Percentiles rank a stretch among this genome's conserved stretches.
These are phyloP conservation scores for Fusarium sp. DNA, from an alignment of 2,329 filamentous ascomycete species.

Conservation along the genomic window DNA sequence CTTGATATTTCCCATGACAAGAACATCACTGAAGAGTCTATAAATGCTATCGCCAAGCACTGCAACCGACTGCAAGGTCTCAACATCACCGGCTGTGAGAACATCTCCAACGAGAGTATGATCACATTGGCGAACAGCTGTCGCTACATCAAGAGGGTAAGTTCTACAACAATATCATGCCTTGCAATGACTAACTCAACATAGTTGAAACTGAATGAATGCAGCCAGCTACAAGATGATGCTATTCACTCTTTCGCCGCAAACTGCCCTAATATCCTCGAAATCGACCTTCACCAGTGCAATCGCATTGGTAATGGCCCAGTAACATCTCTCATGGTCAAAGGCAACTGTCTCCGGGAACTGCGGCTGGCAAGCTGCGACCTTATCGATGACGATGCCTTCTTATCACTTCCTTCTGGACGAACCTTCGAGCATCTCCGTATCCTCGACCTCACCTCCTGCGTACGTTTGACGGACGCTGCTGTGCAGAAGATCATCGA, in stretches of 20 bases:
- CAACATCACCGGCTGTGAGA: conserved; percentile 89
- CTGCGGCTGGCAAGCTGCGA: conserved; percentile 88
- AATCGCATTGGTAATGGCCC: conserved; percentile 83
- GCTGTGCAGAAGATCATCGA: conserved; percentile 90
- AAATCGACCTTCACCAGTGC: conserved; percentile 95
- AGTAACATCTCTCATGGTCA: conserved; percentile 82
- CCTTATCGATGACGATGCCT: conserved; percentile 88
- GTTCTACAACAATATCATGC: conserved; percentile 47
- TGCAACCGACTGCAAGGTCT: conserved; percentile 90
- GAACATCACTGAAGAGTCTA: conserved; percentile 86
- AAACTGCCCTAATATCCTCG: conserved; percentile 91
- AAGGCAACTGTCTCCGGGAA: conserved; percentile 88
- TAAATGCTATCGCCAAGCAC: conserved; percentile 82
- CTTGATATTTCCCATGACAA: conserved; percentile 89
- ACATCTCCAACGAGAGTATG: conserved; percentile 88
- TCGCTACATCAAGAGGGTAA: conserved; percentile 85
- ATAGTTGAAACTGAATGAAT: conserved; percentile 94
- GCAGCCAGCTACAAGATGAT: conserved; percentile 83
- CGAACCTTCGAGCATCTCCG: conserved; percentile 86
- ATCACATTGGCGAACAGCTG: conserved; percentile 84
- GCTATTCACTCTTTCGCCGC: conserved; percentile 88
- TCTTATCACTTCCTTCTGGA: conserved; percentile 79
- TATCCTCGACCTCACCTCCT: conserved; percentile 94
- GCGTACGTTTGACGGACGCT: conserved; percentile 83
- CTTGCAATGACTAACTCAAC: conserved; percentile 23